A percentile compares a stretch with the other conserved stretches of the same genome.
Evolutionary conservation across 768 basidiomycete genomes (phyloP).

Genomic region (Baorangia bicolor): DNA sequence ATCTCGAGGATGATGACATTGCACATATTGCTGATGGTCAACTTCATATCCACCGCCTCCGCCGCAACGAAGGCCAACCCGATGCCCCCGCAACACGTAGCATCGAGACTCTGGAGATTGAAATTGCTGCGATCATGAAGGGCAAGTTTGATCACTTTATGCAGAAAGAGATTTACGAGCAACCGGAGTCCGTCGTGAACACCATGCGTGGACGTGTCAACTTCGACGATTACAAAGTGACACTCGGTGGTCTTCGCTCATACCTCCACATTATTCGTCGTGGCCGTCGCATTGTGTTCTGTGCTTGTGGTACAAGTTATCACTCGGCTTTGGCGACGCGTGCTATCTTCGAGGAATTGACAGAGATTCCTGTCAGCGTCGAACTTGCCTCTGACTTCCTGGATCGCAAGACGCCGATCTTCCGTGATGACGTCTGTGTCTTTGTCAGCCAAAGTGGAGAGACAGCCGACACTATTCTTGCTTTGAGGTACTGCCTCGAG

Average conservation of each 20-base stretch:
- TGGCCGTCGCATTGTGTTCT: slow-evolving; percentile 91
- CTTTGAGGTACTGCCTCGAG: slow-evolving; percentile 94
- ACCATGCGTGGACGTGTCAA: slow-evolving; percentile 99
- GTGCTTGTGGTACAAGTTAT: slow-evolving; percentile 98
- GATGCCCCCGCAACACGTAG: slow-evolving; percentile 71
- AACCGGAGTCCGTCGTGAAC: slow-evolving; percentile 99
- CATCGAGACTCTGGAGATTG: slow-evolving; percentile 97
- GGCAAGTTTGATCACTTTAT: slow-evolving; percentile 99
- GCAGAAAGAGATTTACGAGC: slow-evolving; percentile 99
- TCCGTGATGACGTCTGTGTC: slow-evolving; percentile 96
- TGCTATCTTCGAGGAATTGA: slow-evolving; percentile 97
- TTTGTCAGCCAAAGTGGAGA: slow-evolving; percentile 98
- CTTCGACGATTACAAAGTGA: slow-evolving; percentile 90
- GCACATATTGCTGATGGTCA: slow-evolving; percentile 97
- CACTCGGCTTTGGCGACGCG: slow-evolving; percentile 97
- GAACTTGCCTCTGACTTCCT: slow-evolving; percentile 98
- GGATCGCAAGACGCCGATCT: slow-evolving; percentile 98
- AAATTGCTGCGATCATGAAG: slow-evolving; percentile 99
- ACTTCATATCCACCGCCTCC: slow-evolving; percentile 97
- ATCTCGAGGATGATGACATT: slow-evolving; percentile 98
- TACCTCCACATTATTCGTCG: slow-evolving; percentile 96
- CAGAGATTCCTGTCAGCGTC: slow-evolving; percentile 96
- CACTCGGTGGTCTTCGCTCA: slow-evolving; percentile 90
- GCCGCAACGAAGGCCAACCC: slow-evolving; percentile 73
- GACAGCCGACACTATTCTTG: slow-evolving; percentile 97